Percentiles rank a stretch among this genome's conserved stretches.
Conservation (phyloP, 2,329 filamentous ascomycete species). For the Xylaria sp. region DNA sequence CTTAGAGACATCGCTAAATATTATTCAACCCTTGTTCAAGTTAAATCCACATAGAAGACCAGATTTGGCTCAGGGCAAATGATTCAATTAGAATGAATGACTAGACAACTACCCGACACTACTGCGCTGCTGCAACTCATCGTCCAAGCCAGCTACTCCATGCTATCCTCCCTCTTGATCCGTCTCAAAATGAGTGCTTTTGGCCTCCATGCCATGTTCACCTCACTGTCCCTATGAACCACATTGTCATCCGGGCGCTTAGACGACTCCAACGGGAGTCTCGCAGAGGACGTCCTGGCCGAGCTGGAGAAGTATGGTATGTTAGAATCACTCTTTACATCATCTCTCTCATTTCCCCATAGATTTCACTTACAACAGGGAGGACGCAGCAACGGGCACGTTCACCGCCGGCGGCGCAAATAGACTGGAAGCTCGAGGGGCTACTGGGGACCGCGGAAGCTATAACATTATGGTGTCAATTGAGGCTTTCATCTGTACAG, state of each 20-base stretch:
- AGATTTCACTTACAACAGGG: constrained; percentile 53
- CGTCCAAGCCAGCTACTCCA: constrained; percentile 6
- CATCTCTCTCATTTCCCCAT: background rate
- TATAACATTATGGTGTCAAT: constrained; percentile 28
- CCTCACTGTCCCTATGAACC: background rate
- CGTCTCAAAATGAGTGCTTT: constrained; percentile 19
- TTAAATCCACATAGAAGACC: background rate
- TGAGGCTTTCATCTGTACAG: background rate
- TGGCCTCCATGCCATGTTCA: background rate
- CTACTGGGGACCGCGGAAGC: constrained; percentile 52
- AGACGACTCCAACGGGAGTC: constrained; percentile 48
- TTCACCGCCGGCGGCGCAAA: constrained; percentile 57
- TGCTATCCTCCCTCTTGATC: background rate
- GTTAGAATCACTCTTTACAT: constrained; percentile 8
- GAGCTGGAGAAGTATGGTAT: constrained; percentile 37
- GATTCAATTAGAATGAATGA: constrained; percentile 16
- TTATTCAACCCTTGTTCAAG: too few relatives aligned
- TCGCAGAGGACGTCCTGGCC: constrained; percentile 51
- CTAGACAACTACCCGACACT: constrained; percentile 15
- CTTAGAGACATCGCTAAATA: too few relatives aligned
- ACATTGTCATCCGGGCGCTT: constrained; percentile 17
- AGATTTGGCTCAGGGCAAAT: background rate
- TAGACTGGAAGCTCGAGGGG: constrained; percentile 56
- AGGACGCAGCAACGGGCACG: constrained; percentile 63
- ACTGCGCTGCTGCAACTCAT: constrained; percentile 11